Base-by-base conservation (phyloP, 805 yeast species). In the Nakazawaea holstii region DNA sequence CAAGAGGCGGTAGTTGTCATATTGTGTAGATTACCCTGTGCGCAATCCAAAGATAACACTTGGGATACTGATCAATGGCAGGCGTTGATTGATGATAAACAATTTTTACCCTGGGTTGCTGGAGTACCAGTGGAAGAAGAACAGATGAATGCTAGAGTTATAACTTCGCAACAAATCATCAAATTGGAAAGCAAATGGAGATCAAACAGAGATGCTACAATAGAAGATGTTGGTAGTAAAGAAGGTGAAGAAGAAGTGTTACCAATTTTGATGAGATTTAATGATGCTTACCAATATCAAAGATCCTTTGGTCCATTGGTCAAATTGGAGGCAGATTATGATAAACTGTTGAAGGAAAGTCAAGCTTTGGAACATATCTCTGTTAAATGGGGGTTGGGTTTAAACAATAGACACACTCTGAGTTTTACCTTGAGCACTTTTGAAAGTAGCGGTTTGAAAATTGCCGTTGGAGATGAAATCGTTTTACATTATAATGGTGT, bases 61-160 rank as follows among this genome's bases (percentile, higher is more conserved):
- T 91, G 97, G 97, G 96, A 89, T 57, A 82, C 91, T 0, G 77
- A 73, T 37, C 84, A 86, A 51, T 91, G 97, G 97, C 88, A 84
- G 58, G 77, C 96, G 0, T 68, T 91, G 47, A 87, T 91, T 48
- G 92, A 85, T 53, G 84, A 88, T 53, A 73, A 95, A 35, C 82
- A 79, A 52, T 78, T 91, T 49, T 68, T 91, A 48, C 69, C 88
- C 1, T 91, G 97, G 97, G 78, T 91, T 10, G 91, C 89, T 0
- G 69, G 80, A 2, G 72, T 68, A 3, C 95, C 96, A 0, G 57
- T 71, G 1, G 89, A 83, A 46, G 87, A 79, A 28, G 86, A 82
- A 41, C 62, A 72, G 48, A 57, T 79, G n/a, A 68, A 68, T 40
- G 73, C 90, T 1, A 72, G 77, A 38, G 59, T 71, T n/a, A 73